phyloP scores from a whole-genome alignment of 352 stramenopile genomes.

The Globisporangium spiculum region DNA sequence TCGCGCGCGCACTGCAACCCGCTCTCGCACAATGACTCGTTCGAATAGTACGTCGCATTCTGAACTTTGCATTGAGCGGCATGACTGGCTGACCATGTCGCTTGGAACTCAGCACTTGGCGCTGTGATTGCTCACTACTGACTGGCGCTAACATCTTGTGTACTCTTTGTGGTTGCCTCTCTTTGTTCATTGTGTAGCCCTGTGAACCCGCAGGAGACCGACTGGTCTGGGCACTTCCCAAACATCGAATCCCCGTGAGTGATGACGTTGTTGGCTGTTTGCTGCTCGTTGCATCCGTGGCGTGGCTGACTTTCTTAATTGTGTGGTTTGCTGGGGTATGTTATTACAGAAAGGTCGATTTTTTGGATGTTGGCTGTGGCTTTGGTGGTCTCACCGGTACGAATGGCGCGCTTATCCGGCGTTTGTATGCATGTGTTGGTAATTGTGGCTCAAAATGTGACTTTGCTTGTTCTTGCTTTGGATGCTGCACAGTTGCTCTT shows the following conservation, averaged over 20 bases:
- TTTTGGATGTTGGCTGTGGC: conserved; percentile 97
- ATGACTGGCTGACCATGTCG: background rate
- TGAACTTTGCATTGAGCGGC: background rate
- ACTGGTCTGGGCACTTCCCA: conserved; percentile 94
- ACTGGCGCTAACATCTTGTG: background rate
- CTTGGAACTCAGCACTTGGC: background rate
- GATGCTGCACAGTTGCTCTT: conserved; percentile 74
- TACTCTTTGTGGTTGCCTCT: background rate
- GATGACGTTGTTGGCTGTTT: background rate
- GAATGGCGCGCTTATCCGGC: background rate
- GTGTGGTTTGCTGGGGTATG: background rate
- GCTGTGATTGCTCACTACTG: too few relatives aligned
- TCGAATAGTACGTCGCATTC: conserved; percentile 83
- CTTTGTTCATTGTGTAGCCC: conserved; percentile 42
- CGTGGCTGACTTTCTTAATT: background rate
- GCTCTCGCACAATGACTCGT: conserved; percentile 95
- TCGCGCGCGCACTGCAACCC: conserved; percentile 96
- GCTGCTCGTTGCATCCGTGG: background rate
- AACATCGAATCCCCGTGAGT: conserved; percentile 71
- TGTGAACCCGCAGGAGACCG: conserved; percentile 79
- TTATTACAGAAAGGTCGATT: conserved; percentile 75
- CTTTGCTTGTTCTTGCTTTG: background rate
- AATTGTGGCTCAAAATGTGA: background rate
- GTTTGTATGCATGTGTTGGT: background rate
- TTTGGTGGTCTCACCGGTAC: conserved; percentile 95